Conservation (phyloP, 164 flowering plant genomes). For the Vitis rotundifolia region DNA sequence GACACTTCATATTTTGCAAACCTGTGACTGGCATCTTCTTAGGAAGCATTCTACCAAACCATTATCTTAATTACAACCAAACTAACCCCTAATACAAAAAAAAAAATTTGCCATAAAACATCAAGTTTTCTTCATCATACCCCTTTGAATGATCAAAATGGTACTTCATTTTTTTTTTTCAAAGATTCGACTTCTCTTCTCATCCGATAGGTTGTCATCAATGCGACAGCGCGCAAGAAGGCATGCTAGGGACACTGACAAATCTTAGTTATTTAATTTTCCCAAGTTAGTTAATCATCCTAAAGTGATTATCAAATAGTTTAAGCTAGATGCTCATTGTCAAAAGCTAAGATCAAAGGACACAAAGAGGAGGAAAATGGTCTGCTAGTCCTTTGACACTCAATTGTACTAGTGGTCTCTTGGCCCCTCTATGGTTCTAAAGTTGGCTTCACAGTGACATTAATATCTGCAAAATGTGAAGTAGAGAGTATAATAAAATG, state of each 20-base stretch:
- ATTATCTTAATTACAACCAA: not conserved
- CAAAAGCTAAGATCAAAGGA: constrained; percentile 2
- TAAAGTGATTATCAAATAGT: no score
- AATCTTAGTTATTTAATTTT: not conserved
- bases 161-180: no score
- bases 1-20: not conserved
- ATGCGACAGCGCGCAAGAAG: not conserved
- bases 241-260: not conserved
- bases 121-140: not conserved
- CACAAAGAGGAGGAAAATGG: constrained; percentile 13
- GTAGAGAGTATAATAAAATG: not conserved
- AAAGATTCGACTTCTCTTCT: not conserved
- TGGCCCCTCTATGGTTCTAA: not conserved
- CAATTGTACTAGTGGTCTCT: constrained; percentile 5
- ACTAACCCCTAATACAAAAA: not conserved
- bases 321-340: constrained; percentile 10
- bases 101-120: not conserved
- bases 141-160: no score
- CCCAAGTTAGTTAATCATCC: no score
- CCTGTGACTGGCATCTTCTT: not conserved
- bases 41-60: not conserved
- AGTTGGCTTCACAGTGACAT: not conserved
- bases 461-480: not conserved
- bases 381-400: constrained; percentile 13
- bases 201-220: not conserved